Percentiles rank a stretch among this genome's conserved stretches.
phyloP scores from a whole-genome alignment of 371 early-diverging fungal genomes.

The Mucor saturninus region DNA sequence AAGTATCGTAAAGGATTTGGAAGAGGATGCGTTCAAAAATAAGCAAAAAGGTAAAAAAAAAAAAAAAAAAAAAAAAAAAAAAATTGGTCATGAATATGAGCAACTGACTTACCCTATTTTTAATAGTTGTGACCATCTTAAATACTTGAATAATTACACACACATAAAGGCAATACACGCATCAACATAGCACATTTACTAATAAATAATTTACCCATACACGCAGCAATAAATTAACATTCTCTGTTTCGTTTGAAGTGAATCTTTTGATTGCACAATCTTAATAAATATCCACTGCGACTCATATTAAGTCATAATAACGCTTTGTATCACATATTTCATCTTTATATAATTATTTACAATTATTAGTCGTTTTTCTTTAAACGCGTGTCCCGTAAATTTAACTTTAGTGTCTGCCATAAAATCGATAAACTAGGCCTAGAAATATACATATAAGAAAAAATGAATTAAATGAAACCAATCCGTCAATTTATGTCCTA shows the following conservation, averaged over 20 bases:
- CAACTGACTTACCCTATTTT: too few species aligned
- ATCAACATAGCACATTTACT: neutral
- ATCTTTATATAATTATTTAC: neutral
- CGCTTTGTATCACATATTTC: neutral
- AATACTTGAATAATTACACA: too few species aligned
- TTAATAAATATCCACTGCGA: too few species aligned
- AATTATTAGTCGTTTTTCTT: neutral
- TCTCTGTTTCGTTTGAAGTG: too few species aligned
- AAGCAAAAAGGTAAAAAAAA: neutral
- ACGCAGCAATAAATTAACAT: too few species aligned
- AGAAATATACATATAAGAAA: neutral
- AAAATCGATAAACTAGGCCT: constrained; percentile 29
- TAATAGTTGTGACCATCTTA: too few species aligned
- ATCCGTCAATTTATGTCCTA: neutral
- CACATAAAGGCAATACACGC: too few species aligned
- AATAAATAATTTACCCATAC: too few species aligned
- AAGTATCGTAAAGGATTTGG: neutral
- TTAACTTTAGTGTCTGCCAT: constrained; percentile 36
- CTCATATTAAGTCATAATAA: too few species aligned
- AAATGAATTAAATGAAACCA: neutral
- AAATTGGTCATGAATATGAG: too few species aligned
- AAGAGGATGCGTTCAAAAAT: constrained; percentile 3
- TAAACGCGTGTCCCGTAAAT: constrained; percentile 12
- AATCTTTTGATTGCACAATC: too few species aligned
- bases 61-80: neutral